phyloP scores from a whole-genome alignment of 805 yeast genomes.

The Zygosaccharomyces pseudorouxii region DNA sequence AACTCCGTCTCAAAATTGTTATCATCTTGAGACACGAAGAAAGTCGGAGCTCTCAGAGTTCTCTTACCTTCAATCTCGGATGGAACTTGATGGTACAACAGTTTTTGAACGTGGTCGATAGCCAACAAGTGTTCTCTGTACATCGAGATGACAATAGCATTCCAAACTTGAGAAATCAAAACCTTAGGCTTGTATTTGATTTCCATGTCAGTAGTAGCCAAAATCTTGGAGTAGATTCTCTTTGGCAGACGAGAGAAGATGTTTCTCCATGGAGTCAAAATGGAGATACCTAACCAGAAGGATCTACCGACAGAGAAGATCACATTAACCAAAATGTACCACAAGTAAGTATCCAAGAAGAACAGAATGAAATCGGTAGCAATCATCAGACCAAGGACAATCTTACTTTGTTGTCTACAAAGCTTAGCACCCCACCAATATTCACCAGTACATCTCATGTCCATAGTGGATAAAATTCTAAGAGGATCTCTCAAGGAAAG shows the following conservation, averaged over 20 bases:
- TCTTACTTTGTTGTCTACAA: constrained; percentile 82
- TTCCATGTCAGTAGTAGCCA: constrained; percentile 99
- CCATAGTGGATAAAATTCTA: constrained; percentile 76
- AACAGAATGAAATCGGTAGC: constrained; percentile 89
- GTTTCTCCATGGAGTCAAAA: constrained; percentile 99
- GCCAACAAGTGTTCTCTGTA: constrained; percentile 98
- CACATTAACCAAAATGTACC: constrained; percentile 96
- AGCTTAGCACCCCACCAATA: constrained; percentile 70
- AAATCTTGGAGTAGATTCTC: constrained; percentile 95
- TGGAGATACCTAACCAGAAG: constrained; percentile 97
- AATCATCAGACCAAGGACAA: constrained; percentile 88
- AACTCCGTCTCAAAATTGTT: constrained; percentile 90
- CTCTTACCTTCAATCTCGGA: constrained; percentile 97
- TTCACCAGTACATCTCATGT: constrained; percentile 95
- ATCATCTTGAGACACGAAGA: constrained; percentile 97
- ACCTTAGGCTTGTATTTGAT: constrained; percentile 98
- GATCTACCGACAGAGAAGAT: constrained; percentile 96
- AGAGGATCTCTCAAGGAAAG: constrained; percentile 92
- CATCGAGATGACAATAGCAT: constrained; percentile 98
- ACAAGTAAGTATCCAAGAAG: constrained; percentile 97
- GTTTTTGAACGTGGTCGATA: constrained; percentile 96
- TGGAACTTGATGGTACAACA: constrained; percentile 97
- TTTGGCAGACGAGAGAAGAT: constrained; percentile 96
- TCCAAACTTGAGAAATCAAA: constrained; percentile 97
- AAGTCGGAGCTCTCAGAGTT: constrained; percentile 97